Percentiles rank a stretch among this genome's conserved stretches.
Evolutionary conservation across 495 filamentous ascomycete species (phyloP).

Genomic region (Aspergillus saccharolyticus): DNA sequence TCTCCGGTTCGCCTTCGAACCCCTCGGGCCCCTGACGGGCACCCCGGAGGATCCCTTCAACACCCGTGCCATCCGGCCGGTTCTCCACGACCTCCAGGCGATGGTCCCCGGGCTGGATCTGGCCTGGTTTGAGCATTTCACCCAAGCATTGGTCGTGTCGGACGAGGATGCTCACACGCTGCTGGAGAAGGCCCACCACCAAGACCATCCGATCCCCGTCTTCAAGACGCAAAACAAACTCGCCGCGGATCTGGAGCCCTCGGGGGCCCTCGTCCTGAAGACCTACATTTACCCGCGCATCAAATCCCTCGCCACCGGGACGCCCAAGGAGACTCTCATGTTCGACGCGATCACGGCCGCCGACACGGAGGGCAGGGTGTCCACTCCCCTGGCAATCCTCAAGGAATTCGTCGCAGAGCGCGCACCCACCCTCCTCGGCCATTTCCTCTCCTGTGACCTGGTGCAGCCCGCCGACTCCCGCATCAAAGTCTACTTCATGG

Average conservation of each 20-base stretch:
- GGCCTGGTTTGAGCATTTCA: background rate
- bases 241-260: background rate
- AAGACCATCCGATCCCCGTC: background rate
- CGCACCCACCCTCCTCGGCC: background rate
- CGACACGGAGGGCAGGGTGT: background rate
- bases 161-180: background rate
- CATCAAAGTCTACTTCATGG: background rate
- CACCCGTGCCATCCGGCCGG: background rate
- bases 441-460: background rate
- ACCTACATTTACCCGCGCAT: background rate
- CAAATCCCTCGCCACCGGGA: background rate
- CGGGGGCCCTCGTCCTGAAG: background rate
- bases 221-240: background rate
- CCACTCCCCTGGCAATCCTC: background rate
- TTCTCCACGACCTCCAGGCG: background rate
- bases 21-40: slow-evolving; percentile 12
- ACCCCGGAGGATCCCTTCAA: slow-evolving; percentile 7
- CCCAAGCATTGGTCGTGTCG: background rate
- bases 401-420: background rate
- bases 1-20: slow-evolving; percentile 1
- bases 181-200: too few relatives aligned
- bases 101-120: background rate
- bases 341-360: background rate
- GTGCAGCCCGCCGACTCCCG: background rate
- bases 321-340: background rate